Percentiles rank a stretch among this genome's conserved stretches.
Conservation (phyloP, 2,329 filamentous ascomycete species). For the Penicillium sclerotiorum region DNA sequence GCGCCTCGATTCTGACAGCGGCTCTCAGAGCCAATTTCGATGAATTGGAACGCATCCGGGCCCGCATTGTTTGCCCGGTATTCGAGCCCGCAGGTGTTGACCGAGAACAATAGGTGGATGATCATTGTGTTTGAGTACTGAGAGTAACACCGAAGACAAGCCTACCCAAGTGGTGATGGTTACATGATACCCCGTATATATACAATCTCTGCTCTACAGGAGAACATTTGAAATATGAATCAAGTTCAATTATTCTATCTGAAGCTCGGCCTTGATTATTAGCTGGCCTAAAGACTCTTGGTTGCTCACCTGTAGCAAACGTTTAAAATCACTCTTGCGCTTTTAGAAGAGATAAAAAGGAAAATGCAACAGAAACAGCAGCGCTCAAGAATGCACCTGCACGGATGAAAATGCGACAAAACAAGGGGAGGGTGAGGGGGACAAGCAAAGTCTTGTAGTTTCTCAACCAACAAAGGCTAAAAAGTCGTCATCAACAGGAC, state of each 20-base stretch:
- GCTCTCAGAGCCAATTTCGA: constrained; percentile 36
- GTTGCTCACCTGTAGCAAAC: constrained; percentile 1
- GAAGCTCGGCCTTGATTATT: not conserved
- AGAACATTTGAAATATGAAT: not conserved
- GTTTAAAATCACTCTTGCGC: constrained; percentile 8
- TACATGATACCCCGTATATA: constrained; percentile 13
- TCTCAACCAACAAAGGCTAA: no score
- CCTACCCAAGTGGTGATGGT: not conserved
- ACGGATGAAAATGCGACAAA: not conserved
- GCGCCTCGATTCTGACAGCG: constrained; percentile 23
- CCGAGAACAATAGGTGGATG: no score
- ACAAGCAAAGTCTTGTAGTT: no score
- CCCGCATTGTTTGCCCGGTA: no score
- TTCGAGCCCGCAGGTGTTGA: no score
- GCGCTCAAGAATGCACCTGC: constrained; percentile 9
- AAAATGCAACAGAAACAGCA: constrained; percentile 8
- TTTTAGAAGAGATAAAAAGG: not conserved
- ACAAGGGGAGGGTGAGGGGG: no score
- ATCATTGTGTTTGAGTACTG: no score
- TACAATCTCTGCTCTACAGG: constrained; percentile 10
- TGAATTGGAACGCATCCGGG: constrained; percentile 17
- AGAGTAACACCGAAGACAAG: no score
- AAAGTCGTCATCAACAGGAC: not conserved
- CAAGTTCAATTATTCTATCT: constrained; percentile 2
- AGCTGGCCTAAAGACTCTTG: not conserved